These are phyloP conservation scores for Penicillium occitanis DNA, from an alignment of 2,329 filamentous ascomycete genomes.

Conservation along the genomic window DNA sequence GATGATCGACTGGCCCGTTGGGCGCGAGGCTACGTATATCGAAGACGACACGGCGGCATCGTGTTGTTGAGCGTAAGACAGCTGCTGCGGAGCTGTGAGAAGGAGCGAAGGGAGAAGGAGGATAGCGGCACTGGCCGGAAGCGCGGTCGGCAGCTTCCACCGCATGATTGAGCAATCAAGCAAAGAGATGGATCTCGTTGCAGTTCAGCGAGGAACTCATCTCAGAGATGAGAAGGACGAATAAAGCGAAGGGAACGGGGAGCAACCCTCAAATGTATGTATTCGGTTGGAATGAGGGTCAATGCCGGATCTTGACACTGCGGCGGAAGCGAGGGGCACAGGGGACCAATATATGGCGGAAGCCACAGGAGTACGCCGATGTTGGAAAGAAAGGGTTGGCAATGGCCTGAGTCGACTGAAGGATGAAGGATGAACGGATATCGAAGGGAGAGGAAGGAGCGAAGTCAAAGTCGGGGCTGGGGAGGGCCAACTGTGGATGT, in stretches of 20 bases:
- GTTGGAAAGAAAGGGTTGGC: not conserved
- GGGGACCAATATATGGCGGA: not conserved
- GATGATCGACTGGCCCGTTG: slow-evolving; percentile 25
- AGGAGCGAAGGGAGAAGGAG: slow-evolving; percentile 58
- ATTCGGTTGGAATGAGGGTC: not conserved
- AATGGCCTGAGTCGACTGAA: not conserved
- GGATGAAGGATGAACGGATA: not conserved
- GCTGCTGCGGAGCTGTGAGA: slow-evolving; percentile 63
- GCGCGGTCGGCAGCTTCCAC: slow-evolving; percentile 61
- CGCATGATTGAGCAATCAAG: slow-evolving; percentile 52
- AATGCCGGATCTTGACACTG: not conserved
- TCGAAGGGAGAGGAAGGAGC: not conserved
- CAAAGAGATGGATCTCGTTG: slow-evolving; percentile 21
- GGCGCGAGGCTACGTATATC: slow-evolving; percentile 20
- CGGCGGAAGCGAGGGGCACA: not conserved
- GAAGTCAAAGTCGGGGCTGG: not conserved
- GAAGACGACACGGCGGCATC: slow-evolving; percentile 21
- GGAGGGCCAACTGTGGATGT: slow-evolving; percentile 10
- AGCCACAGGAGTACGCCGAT: not conserved
- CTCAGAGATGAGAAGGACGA: slow-evolving; percentile 12
- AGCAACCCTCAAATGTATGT: not conserved
- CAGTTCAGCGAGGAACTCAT: slow-evolving; percentile 21
- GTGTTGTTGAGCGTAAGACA: slow-evolving; percentile 35
- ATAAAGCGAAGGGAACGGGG: not conserved
- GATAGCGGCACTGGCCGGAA: slow-evolving; percentile 58